Evolutionary conservation across 495 filamentous ascomycete species (phyloP).

Genomic region (Wilcoxina mikolae): DNA sequence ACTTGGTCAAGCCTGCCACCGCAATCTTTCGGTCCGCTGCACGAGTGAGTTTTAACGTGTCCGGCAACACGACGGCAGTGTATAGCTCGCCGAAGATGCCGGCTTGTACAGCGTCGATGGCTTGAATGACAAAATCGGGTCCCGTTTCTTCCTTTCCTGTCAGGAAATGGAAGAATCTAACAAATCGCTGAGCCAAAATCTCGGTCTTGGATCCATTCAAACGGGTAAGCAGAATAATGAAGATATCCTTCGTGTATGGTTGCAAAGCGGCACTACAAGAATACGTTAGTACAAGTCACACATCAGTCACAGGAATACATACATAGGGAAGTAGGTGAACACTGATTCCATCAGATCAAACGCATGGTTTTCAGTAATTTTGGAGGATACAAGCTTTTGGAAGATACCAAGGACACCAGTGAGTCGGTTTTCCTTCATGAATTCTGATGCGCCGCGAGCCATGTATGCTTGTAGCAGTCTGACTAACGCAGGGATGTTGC

Average conservation of each 20-base stretch:
- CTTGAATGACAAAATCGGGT: constrained; percentile 71
- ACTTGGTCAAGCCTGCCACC: constrained; percentile 82
- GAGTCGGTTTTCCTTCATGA: constrained; percentile 53
- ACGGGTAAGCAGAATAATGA: constrained; percentile 67
- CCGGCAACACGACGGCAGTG: constrained; percentile 66
- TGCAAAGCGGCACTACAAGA: constrained; percentile 44
- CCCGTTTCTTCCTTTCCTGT: constrained; percentile 66
- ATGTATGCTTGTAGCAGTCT: constrained; percentile 74
- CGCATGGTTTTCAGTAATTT: constrained; percentile 63
- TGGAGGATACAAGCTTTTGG: constrained; percentile 60
- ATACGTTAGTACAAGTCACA: constrained; percentile 22
- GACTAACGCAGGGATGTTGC: constrained; percentile 82
- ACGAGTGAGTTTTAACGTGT: constrained; percentile 69
- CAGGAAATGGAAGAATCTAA: constrained; percentile 83
- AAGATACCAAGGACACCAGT: constrained; percentile 79
- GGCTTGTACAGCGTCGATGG: constrained; percentile 64
- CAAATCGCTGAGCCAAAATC: constrained; percentile 62
- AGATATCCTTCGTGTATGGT: constrained; percentile 62
- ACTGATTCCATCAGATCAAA: constrained; percentile 82
- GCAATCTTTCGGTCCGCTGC: constrained; percentile 86
- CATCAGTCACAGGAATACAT: constrained; percentile 29
- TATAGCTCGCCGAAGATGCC: constrained; percentile 76
- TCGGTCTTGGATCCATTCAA: constrained; percentile 68
- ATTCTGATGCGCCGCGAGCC: constrained; percentile 49
- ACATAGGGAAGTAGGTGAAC: constrained; percentile 53